A percentile compares a stretch with the other conserved stretches of the same genome.
Evolutionary conservation across 331 rosid species (phyloP).

Genomic region (Quercus phellos): DNA sequence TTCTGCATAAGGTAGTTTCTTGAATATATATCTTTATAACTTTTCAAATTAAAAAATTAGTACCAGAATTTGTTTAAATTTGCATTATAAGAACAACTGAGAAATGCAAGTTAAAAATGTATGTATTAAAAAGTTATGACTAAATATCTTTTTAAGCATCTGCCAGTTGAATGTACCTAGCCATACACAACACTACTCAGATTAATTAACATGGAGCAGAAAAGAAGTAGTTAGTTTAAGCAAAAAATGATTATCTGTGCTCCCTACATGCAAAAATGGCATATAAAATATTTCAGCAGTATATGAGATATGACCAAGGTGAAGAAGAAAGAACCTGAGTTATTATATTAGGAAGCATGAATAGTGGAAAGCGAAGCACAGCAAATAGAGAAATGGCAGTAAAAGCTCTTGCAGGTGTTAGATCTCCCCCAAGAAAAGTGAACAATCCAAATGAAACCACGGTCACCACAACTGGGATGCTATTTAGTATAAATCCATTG

Average conservation of each 20-base stretch:
- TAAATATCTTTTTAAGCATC: background rate
- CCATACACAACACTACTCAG: background rate
- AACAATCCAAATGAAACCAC: constrained; percentile 91
- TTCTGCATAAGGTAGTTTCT: too few species aligned
- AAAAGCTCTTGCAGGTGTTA: constrained; percentile 94
- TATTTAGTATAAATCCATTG: constrained; percentile 73
- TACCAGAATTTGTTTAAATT: background rate
- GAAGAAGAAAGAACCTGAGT: constrained; percentile 62
- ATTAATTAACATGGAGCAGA: background rate
- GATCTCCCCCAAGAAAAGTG: constrained; percentile 86
- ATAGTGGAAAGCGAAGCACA: constrained; percentile 95
- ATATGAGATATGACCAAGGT: background rate
- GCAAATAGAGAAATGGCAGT: constrained; percentile 92
- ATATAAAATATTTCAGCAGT: background rate
- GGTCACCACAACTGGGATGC: constrained; percentile 88
- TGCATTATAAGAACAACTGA: background rate
- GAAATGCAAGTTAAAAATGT: background rate
- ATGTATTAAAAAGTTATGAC: background rate
- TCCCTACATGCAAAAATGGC: background rate
- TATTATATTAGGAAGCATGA: constrained; percentile 94
- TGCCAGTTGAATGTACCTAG: background rate
- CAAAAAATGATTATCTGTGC: background rate
- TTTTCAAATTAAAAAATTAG: background rate
- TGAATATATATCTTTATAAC: too few species aligned
- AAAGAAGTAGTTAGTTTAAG: background rate